Conservation (phyloP, 345 rosid genomes). For the Bruguiera gymnorhiza region DNA sequence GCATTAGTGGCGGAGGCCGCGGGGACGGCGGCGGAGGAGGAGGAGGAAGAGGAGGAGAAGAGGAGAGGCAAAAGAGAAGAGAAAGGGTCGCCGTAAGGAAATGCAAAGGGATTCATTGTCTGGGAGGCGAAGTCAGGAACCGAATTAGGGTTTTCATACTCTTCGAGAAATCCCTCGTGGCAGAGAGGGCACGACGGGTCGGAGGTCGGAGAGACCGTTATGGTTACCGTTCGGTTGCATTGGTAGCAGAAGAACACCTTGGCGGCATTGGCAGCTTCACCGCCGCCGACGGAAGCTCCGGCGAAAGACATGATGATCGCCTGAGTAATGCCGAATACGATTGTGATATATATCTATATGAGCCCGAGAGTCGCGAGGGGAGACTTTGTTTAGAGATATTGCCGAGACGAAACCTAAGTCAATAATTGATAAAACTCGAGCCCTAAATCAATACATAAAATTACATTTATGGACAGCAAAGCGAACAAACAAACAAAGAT, state of each 20-base stretch:
- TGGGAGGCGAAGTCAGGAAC: constrained; percentile 12
- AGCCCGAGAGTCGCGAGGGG: no score
- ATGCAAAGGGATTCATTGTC: neutral
- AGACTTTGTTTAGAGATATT: no score
- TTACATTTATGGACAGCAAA: no score
- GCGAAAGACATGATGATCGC: constrained; percentile 28
- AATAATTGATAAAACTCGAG: no score
- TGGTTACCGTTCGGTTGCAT: constrained; percentile 28
- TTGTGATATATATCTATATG: no score
- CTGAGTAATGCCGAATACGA: no score
- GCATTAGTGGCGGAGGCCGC: constrained; percentile 16
- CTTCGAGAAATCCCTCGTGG: constrained; percentile 46
- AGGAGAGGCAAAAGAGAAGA: constrained; percentile 28
- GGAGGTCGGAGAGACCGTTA: constrained; percentile 26
- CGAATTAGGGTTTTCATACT: constrained; percentile 27
- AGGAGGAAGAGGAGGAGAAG: constrained; percentile 7
- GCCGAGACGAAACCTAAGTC: no score
- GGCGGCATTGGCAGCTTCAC: neutral
- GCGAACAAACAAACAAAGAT: no score
- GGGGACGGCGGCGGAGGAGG: neutral
- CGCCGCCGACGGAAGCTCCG: constrained; percentile 23
- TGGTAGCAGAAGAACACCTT: constrained; percentile 38
- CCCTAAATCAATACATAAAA: no score
- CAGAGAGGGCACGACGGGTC: constrained; percentile 43
- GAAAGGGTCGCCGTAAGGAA: constrained; percentile 18